phyloP scores from a whole-genome alignment of 768 basidiomycete genomes.

The Mycena rebaudengoi region DNA sequence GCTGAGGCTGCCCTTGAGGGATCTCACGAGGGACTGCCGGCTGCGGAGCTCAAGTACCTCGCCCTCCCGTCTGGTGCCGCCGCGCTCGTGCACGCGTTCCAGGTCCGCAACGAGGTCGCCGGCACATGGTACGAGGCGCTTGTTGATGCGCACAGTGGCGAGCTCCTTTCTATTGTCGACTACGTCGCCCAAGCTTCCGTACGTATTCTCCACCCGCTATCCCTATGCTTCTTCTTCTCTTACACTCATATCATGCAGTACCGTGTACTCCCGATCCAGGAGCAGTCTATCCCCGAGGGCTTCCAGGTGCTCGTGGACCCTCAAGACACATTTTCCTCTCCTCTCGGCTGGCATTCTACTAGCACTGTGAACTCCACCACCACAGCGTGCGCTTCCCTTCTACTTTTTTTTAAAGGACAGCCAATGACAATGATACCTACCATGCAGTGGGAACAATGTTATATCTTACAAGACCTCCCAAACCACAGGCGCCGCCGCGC shows the following conservation, averaged over 20 bases:
- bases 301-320: conserved; percentile 58
- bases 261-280: conserved; percentile 46
- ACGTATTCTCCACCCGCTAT: conserved; percentile 6
- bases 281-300: conserved; percentile 59
- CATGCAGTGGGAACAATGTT: conserved; percentile 50
- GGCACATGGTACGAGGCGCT: conserved; percentile 57
- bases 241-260: conserved; percentile 27
- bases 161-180: conserved; percentile 52
- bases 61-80: conserved; percentile 39
- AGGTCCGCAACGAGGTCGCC: conserved; percentile 26
- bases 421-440: conserved; percentile 3
- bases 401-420: not conserved
- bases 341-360: conserved; percentile 26
- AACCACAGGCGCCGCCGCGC: conserved; percentile 36
- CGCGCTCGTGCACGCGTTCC: conserved; percentile 39
- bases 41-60: conserved; percentile 44
- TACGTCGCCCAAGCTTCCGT: conserved; percentile 49
- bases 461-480: conserved; percentile 44
- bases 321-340: not conserved
- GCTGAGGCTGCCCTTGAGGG: conserved; percentile 39
- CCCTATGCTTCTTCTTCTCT: not conserved
- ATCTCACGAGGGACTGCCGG: conserved; percentile 38
- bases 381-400: not conserved
- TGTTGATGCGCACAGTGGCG: conserved; percentile 52
- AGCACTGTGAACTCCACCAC: conserved; percentile 31